Evolutionary conservation across 139 green algal species (phyloP), one percentile per base, ranked within the genome.

Genomic region (Chlorella sp.): DNA sequence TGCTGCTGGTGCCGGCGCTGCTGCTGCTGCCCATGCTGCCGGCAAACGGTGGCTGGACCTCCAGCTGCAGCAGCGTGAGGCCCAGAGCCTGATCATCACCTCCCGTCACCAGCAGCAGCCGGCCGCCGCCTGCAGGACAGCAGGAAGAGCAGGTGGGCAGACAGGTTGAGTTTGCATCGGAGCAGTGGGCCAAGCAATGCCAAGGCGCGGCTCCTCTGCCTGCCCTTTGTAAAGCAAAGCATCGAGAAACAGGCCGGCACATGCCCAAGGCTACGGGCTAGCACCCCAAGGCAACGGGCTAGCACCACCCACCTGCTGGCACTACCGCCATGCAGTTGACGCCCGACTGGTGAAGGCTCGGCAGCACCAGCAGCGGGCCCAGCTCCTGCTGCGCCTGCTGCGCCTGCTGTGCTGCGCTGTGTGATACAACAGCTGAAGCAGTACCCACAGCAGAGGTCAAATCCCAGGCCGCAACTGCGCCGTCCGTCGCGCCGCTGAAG

Each of bases 31-130:
- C 23, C 41, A n/a, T 44, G 28, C 0, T 17, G 63, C 20, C 21
- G 2, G 47, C 47, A 60, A 4, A 23, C 7, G 20, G 13, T 18
- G 26, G 5, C 13, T 78, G 32, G 18, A 78, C 32, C 7, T 17
- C 56, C 44, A 84, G 32, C 4, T 79, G 26, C 63, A 88, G 84
- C 36, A 67, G 38, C 9, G 36, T 78, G 28, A 82, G 21, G 32
- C n/a, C 12, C 7, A 91, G 55, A 11, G 82, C 21, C 74, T 92
- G 89, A 41, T 92, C 89, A 64, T 92, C 89, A 3, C 89, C 89
- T 5, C 60, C 89, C 15, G 82, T 86, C 11, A 91, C 12, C 30
- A 89, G 60, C 88, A 91, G 68, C 47, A 86, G 39, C 11, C 28
- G 30, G 44, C 15, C 38, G 26, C 9, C 12, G 57, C 76, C 76